phyloP scores from a whole-genome alignment of 2,329 filamentous ascomycete species.

The Nannizzia gypsea region DNA sequence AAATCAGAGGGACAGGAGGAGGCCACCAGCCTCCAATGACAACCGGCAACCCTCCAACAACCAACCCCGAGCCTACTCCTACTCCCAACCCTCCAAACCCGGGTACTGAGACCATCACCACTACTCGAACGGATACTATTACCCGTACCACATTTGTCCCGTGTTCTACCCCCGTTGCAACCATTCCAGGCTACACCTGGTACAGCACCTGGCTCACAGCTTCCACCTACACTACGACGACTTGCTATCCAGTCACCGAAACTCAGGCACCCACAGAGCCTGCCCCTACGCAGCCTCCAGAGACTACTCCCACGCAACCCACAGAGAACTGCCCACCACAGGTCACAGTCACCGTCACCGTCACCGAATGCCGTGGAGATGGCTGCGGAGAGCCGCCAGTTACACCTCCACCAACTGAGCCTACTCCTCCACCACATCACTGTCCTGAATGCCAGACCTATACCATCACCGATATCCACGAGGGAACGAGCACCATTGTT shows the following conservation, averaged over 20 bases:
- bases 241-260: slow-evolving; percentile 20
- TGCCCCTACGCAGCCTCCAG: slow-evolving; percentile 9
- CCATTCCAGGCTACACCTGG: slow-evolving; percentile 20
- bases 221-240: slow-evolving; percentile 19
- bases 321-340: slow-evolving; percentile 8
- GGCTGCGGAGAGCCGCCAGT: slow-evolving; percentile 7
- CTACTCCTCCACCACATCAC: slow-evolving; percentile 5
- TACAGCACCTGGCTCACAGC: slow-evolving; percentile 25
- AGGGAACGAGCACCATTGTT: slow-evolving; percentile 20
- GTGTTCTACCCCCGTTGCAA: slow-evolving; percentile 24
- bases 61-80: background rate
- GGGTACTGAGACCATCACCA: slow-evolving; percentile 11
- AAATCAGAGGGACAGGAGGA: background rate
- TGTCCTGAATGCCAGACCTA: slow-evolving; percentile 20
- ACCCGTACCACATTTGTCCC: slow-evolving; percentile 24
- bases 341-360: slow-evolving; percentile 14
- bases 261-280: slow-evolving; percentile 3
- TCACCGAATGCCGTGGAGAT: slow-evolving; percentile 12
- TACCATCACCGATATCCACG: slow-evolving; percentile 20
- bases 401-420: slow-evolving; percentile 4
- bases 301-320: slow-evolving; percentile 4
- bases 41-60: background rate
- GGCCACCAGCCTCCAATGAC: background rate
- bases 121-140: slow-evolving; percentile 19
- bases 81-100: background rate